Percentiles rank a stretch among this genome's conserved stretches.
These are phyloP conservation scores for Peziza echinospora DNA, from an alignment of 495 filamentous ascomycete genomes.

Conservation along the genomic window DNA sequence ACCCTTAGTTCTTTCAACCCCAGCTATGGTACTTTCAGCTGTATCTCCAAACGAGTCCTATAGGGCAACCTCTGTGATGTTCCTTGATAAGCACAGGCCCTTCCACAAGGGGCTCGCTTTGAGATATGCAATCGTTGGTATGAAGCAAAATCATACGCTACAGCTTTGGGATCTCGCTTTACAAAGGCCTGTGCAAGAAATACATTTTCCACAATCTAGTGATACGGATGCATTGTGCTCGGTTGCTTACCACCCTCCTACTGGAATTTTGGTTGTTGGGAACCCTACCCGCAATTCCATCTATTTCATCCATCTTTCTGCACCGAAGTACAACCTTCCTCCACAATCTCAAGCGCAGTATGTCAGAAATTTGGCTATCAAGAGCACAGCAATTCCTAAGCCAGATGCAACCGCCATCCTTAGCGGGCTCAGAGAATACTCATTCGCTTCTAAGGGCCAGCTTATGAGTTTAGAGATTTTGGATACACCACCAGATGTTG, in stretches of 20 bases:
- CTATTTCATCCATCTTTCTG: constrained; percentile 87
- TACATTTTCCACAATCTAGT: constrained; percentile 87
- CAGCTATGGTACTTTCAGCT: constrained; percentile 16
- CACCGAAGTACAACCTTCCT: constrained; percentile 66
- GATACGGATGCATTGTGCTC: constrained; percentile 95
- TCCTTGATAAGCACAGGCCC: constrained; percentile 84
- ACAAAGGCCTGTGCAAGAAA: constrained; percentile 82
- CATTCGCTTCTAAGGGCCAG: constrained; percentile 67
- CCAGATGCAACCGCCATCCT: constrained; percentile 89
- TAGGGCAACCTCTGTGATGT: constrained; percentile 77
- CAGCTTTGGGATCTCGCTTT: constrained; percentile 98
- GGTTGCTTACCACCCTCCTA: constrained; percentile 70
- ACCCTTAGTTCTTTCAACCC: constrained; percentile 14
- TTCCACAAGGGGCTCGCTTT: constrained; percentile 69
- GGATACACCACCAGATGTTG: constrained; percentile 35
- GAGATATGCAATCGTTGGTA: constrained; percentile 85
- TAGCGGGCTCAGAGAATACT: constrained; percentile 85
- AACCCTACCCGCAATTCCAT: constrained; percentile 94
- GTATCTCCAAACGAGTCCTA: constrained; percentile 17
- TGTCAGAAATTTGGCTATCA: constrained; percentile 48
- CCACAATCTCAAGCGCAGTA: constrained; percentile 69
- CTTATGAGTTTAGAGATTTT: constrained; percentile 79
- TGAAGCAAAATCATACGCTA: constrained; percentile 97
- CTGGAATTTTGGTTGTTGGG: constrained; percentile 80
- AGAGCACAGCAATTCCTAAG: constrained; percentile 50